These are phyloP conservation scores for Phytophthora pinifolia DNA, from an alignment of 352 stramenopile species.

Conservation along the genomic window DNA sequence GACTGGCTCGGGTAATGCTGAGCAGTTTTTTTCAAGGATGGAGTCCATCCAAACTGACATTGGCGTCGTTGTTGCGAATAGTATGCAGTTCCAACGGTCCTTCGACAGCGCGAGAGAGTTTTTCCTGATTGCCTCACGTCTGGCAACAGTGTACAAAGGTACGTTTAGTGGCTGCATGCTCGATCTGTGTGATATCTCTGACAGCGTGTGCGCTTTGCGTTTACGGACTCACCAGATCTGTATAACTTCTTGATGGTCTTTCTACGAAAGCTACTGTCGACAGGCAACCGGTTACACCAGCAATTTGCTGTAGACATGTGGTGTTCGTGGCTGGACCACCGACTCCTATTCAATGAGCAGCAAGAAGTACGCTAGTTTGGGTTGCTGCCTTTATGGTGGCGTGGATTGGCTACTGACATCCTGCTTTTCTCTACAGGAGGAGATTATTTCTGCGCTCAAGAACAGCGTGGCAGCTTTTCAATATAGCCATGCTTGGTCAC, in stretches of 20 bases:
- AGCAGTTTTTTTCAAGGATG: neutral
- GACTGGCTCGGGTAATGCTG: slow-evolving; percentile 61
- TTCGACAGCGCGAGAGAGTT: slow-evolving; percentile 40
- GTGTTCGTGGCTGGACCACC: slow-evolving; percentile 62
- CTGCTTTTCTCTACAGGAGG: slow-evolving; percentile 34
- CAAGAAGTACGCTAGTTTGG: slow-evolving; percentile 55
- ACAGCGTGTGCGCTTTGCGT: neutral
- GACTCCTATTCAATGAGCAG: slow-evolving; percentile 44
- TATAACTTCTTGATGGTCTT: slow-evolving; percentile 86
- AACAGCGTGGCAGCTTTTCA: slow-evolving; percentile 44
- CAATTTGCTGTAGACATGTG: slow-evolving; percentile 69
- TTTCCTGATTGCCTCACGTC: slow-evolving; percentile 49
- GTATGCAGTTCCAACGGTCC: slow-evolving; percentile 47
- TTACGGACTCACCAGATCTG: slow-evolving; percentile 42
- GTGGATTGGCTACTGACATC: neutral
- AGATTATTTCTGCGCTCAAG: slow-evolving; percentile 57
- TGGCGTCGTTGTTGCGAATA: slow-evolving; percentile 11
- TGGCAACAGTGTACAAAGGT: slow-evolving; percentile 52
- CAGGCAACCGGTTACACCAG: slow-evolving; percentile 42
- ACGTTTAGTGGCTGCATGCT: neutral
- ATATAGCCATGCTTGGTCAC: slow-evolving; percentile 40
- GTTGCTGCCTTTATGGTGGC: neutral
- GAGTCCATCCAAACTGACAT: slow-evolving; percentile 1
- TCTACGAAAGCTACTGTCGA: slow-evolving; percentile 72
- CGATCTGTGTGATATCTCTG: too few species aligned